These are phyloP conservation scores for Fonsecaea erecta DNA, from an alignment of 2,329 filamentous ascomycete genomes.

Conservation along the genomic window DNA sequence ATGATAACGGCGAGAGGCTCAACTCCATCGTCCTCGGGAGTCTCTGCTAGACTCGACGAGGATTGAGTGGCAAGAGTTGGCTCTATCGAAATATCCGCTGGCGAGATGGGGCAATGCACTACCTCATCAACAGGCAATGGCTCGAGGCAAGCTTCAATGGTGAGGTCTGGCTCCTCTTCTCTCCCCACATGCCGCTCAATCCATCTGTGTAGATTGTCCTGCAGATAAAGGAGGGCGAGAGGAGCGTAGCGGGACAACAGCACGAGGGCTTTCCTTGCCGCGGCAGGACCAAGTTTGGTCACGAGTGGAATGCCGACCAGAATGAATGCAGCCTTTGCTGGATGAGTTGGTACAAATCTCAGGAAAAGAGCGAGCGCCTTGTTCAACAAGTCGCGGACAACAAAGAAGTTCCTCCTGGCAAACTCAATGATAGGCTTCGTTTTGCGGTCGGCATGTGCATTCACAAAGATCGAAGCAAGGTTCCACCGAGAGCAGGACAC, in stretches of 20 bases:
- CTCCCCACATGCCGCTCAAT: not conserved
- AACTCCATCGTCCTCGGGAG: not conserved
- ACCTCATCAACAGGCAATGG: not conserved
- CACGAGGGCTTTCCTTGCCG: not conserved
- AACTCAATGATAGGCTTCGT: slow-evolving; percentile 1
- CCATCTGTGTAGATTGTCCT: not conserved
- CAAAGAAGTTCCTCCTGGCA: not conserved
- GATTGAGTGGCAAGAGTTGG: not conserved
- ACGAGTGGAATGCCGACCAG: not conserved
- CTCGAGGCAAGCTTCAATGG: not conserved
- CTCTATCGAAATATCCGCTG: not conserved
- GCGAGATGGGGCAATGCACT: not conserved
- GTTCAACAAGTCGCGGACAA: not conserved
- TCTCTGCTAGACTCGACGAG: not conserved
- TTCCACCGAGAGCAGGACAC: not conserved
- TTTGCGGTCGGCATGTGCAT: not conserved
- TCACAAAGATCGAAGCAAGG: not conserved
- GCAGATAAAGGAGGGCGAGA: not conserved
- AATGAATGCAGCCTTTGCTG: not conserved
- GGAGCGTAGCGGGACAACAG: not conserved
- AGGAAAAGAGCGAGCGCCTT: not conserved
- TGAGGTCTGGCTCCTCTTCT: not conserved
- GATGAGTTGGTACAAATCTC: not conserved
- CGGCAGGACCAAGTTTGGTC: not conserved
- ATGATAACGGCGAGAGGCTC: not conserved